A percentile compares a stretch with the other conserved stretches of the same genome.
phyloP scores from a whole-genome alignment of 2,329 filamentous ascomycete genomes.

The Mycocentrospora acerina region DNA sequence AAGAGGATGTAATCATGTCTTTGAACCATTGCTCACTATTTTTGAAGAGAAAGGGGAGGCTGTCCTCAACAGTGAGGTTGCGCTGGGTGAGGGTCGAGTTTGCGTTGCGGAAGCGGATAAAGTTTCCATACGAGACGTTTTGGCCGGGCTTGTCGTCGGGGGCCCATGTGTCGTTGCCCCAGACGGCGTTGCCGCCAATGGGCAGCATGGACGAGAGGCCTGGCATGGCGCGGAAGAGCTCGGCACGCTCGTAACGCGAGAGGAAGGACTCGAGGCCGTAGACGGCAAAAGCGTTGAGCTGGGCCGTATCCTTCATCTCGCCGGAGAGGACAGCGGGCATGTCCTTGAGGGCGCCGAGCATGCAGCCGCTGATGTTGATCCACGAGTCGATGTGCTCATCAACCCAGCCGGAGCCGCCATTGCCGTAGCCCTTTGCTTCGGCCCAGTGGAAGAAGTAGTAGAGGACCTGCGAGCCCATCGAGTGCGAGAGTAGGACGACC shows the following conservation, averaged over 20 bases:
- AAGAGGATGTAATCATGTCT: slow-evolving; percentile 69
- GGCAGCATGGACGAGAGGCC: slow-evolving; percentile 96
- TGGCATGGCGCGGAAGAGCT: slow-evolving; percentile 96
- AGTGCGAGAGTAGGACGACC: slow-evolving; percentile 84
- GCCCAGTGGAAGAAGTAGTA: slow-evolving; percentile 86
- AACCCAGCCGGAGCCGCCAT: slow-evolving; percentile 84
- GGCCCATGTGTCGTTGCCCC: slow-evolving; percentile 85
- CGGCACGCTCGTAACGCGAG: slow-evolving; percentile 82
- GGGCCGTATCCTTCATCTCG: slow-evolving; percentile 97
- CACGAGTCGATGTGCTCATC: slow-evolving; percentile 87
- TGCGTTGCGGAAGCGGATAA: slow-evolving; percentile 77
- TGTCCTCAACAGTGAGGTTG: slow-evolving; percentile 81
- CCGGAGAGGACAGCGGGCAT: slow-evolving; percentile 88
- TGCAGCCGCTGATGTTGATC: slow-evolving; percentile 98
- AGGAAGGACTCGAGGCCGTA: slow-evolving; percentile 97
- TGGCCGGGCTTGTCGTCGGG: slow-evolving; percentile 82
- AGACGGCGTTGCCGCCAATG: slow-evolving; percentile 89
- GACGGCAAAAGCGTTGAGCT: slow-evolving; percentile 93
- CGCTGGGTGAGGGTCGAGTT: slow-evolving; percentile 52
- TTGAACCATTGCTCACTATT: slow-evolving; percentile 85
- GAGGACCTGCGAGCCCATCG: slow-evolving; percentile 94
- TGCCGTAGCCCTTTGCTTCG: slow-evolving; percentile 73
- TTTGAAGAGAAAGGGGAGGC: slow-evolving; percentile 74
- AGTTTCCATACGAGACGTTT: slow-evolving; percentile 71
- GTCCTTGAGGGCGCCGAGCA: slow-evolving; percentile 92